A percentile compares a stretch with the other conserved stretches of the same genome.
Evolutionary conservation across 2,329 filamentous ascomycete species (phyloP).

Genomic region (Penicillium sp.): DNA sequence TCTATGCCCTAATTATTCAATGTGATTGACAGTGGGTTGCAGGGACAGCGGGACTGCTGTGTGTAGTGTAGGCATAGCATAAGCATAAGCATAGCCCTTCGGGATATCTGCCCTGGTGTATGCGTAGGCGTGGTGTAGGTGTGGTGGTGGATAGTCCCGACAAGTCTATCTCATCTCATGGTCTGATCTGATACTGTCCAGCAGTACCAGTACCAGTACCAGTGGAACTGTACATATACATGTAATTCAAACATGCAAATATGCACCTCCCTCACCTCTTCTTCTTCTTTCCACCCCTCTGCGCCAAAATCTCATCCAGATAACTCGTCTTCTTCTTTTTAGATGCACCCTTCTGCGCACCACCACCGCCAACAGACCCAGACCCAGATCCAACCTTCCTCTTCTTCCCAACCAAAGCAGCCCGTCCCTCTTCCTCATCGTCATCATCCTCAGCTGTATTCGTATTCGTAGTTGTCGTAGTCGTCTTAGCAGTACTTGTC

Average conservation of each 20-base stretch:
- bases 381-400: conserved; percentile 16
- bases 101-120: too few relatives aligned
- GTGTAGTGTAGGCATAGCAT: too few relatives aligned
- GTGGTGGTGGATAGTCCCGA: too few relatives aligned
- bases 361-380: not conserved
- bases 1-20: conserved; percentile 13
- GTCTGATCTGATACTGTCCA: too few relatives aligned
- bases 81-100: too few relatives aligned
- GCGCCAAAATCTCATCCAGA: conserved; percentile 58
- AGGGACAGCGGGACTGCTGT: too few relatives aligned
- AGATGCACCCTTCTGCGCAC: conserved; percentile 4
- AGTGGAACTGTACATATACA: too few relatives aligned
- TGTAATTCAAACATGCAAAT: not conserved
- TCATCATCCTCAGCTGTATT: conserved; percentile 28
- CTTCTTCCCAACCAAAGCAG: conserved; percentile 41
- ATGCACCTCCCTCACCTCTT: conserved; percentile 35
- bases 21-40: not conserved
- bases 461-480: conserved; percentile 20
- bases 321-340: conserved; percentile 53
- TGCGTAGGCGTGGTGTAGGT: too few relatives aligned
- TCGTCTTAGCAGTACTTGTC: not conserved
- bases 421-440: conserved; percentile 49
- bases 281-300: conserved; percentile 56
- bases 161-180: too few relatives aligned
- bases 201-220: too few relatives aligned